Percentiles rank a stretch among this genome's conserved stretches.
These are phyloP conservation scores for Thoreauomyces humboldtii DNA, from an alignment of 192 early-diverging fungal species.

Conservation along the genomic window DNA sequence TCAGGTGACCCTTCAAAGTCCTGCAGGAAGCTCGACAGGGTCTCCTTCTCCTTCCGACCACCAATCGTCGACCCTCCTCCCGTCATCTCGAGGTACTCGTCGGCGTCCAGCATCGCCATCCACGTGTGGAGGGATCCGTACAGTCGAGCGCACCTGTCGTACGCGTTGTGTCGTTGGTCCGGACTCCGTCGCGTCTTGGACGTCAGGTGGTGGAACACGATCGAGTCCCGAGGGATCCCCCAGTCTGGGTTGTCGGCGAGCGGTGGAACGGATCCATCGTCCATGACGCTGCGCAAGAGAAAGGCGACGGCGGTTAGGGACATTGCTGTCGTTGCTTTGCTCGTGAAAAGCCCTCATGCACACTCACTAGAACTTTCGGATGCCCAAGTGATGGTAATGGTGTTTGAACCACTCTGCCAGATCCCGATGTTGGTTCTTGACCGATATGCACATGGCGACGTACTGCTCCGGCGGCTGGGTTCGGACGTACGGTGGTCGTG, in stretches of 20 bases:
- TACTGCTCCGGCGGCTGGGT: too few relatives aligned
- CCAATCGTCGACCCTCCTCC: too few relatives aligned
- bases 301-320: too few relatives aligned
- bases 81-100: background rate
- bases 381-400: slow-evolving; percentile 3
- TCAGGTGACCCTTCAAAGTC: too few relatives aligned
- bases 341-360: too few relatives aligned
- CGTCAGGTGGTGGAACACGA: background rate
- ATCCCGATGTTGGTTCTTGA: background rate
- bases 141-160: background rate
- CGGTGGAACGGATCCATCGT: background rate
- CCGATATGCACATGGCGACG: background rate
- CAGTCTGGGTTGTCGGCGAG: background rate
- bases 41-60: too few relatives aligned
- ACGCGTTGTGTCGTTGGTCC: background rate
- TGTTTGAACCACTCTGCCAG: slow-evolving; percentile 4
- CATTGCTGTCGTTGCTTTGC: too few relatives aligned
- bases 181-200: background rate
- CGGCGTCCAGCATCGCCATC: background rate
- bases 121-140: background rate
- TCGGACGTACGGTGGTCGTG: too few relatives aligned
- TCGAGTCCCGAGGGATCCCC: background rate
- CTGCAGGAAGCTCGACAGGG: too few relatives aligned
- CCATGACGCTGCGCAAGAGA: too few relatives aligned
- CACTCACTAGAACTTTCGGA: background rate